Evolutionary conservation across 2,329 filamentous ascomycete species (phyloP).

Genomic region (Aspergillus texensis): DNA sequence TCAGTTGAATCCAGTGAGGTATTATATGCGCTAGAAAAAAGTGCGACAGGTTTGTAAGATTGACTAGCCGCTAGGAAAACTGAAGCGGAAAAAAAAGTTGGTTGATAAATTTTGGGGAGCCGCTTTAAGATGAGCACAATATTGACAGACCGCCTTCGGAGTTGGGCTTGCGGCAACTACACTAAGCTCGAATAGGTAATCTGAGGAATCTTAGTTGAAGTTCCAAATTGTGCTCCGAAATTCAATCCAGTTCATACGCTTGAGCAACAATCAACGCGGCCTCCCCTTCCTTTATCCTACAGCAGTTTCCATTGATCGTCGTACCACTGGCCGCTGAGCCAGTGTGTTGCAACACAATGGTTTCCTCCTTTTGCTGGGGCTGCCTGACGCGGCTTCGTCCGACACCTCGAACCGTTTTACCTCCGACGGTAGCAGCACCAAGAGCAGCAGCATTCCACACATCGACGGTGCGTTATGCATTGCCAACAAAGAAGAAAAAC

Average conservation of each 20-base stretch:
- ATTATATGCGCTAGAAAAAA: constrained; percentile 1
- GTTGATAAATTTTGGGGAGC: constrained; percentile 29
- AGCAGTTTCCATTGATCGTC: constrained; percentile 28
- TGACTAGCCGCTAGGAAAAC: constrained; percentile 6
- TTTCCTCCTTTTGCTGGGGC: constrained; percentile 61
- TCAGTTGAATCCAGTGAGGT: constrained; percentile 3
- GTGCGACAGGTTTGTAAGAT: constrained; percentile 1
- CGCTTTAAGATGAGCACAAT: constrained; percentile 26
- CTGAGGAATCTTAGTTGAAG: constrained; percentile 23
- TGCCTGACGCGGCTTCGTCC: constrained; percentile 57
- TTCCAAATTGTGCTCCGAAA: constrained; percentile 29
- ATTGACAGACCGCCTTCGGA: constrained; percentile 19
- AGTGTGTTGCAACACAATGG: constrained; percentile 50
- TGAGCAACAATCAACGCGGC: constrained; percentile 23
- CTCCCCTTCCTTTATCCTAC: constrained; percentile 14
- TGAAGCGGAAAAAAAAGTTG: constrained; percentile 33
- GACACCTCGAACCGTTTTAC: constrained; percentile 38
- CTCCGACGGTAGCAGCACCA: constrained; percentile 50
- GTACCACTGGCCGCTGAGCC: constrained; percentile 34
- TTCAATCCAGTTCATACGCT: constrained; percentile 14
- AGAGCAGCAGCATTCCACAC: constrained; percentile 51
- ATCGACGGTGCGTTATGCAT: constrained; percentile 41
- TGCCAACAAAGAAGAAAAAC: constrained; percentile 55
- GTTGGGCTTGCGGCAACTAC: constrained; percentile 17
- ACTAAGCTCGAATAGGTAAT: constrained; percentile 28